Evolutionary conservation across 2,329 filamentous ascomycete species (phyloP), one percentile per base, ranked within the genome.

Genomic region (Talaromyces sp.): DNA sequence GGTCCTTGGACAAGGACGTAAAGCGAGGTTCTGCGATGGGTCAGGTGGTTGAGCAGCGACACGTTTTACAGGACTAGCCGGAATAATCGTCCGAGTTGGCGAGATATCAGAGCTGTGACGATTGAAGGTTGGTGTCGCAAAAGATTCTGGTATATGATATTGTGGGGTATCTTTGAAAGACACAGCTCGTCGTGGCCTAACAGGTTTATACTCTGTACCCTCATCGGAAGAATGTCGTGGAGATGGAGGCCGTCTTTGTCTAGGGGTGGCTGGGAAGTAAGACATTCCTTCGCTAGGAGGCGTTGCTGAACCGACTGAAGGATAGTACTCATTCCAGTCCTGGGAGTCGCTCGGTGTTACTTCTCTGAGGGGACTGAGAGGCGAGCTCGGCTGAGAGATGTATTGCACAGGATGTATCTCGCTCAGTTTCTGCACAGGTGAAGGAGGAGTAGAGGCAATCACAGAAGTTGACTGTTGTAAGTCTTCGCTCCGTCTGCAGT

Each of bases 1-100:
- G 45, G 84, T 86, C 67, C 91, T 85, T 7, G 89, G 89, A 70
- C 93, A 97, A 2, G 87, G 83, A 3, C 90, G 86, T 15, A 93
- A 82, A 33, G 68, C 72, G 49, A 75, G 67, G 69, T 57, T 43
- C 7, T 33, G 47, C 10, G 61, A 50, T 25, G 62, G 13, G n/a
- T 61, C 65, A 37, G 37, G 39, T 15, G 19, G 8, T 13, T 50
- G 58, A n/a, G 33, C 3, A 31, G 66, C 58, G 5, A 62, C 25
- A 47, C 62, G 64, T 61, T 69, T 65, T n/a, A 66, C 68, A 25
- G 67, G 64, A 41, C 66, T 67, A 19, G 62, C 49, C 31, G 62
- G 66, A 9, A 61, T 25, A 27, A 31, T 31, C 11, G 66, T 60
- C 37, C 58, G 59, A 6, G 59, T 43, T 27, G 43, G 52, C 25